These are phyloP conservation scores for Cornus suecica DNA, from an alignment of 148 eudicot genomes.

Conservation along the genomic window DNA sequence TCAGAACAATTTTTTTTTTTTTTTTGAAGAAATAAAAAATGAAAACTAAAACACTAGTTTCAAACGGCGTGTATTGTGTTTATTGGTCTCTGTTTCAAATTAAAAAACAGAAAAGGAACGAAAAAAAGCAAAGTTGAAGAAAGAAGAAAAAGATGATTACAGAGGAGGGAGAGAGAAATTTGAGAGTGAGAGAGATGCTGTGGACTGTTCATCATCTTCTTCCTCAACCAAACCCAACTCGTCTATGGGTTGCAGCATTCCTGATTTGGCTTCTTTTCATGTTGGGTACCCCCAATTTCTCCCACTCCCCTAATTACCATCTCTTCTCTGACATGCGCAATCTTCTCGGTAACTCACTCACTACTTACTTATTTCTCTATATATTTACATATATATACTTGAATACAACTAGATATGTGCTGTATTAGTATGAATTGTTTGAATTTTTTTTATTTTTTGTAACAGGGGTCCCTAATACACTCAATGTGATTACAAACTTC, in stretches of 20 bases:
- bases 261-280: background rate
- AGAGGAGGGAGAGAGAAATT: no score
- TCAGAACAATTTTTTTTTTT: no score
- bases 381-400: no score
- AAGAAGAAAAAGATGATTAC: no score
- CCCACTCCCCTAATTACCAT: slow-evolving; percentile 1
- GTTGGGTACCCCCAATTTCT: slow-evolving; percentile 6
- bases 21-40: no score
- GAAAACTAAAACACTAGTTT: no score
- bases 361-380: background rate
- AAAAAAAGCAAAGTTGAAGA: no score
- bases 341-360: background rate
- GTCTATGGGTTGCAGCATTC: slow-evolving; percentile 1
- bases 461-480: slow-evolving; percentile 3
- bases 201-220: background rate
- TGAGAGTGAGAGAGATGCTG: background rate
- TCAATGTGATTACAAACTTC: slow-evolving; percentile 5
- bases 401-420: no score
- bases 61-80: no score
- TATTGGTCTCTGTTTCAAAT: no score
- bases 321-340: slow-evolving; percentile 9
- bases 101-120: no score
- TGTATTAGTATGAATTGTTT: background rate
- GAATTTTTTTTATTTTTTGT: background rate
- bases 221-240: background rate